phyloP scores from a whole-genome alignment of 441 rosid species.

The Populus trichocarpa region DNA sequence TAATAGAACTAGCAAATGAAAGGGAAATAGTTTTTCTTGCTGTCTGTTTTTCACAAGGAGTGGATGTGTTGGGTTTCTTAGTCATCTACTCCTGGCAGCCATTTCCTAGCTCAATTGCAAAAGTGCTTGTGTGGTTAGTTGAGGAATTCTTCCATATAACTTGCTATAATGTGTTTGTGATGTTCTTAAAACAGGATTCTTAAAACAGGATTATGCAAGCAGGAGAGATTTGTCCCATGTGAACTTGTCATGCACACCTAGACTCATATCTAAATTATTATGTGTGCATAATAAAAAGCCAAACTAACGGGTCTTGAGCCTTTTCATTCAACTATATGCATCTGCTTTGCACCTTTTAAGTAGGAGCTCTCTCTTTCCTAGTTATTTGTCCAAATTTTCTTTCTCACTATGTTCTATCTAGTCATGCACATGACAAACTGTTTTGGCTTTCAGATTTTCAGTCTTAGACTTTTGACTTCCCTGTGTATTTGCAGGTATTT shows the following conservation, averaged over 20 bases:
- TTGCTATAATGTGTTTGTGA: background rate
- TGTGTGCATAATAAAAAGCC: background rate
- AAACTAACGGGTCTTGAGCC: background rate
- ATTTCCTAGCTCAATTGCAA: background rate
- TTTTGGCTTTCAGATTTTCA: background rate
- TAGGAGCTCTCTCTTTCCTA: background rate
- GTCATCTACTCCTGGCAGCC: background rate
- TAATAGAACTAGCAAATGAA: background rate
- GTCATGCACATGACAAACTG: background rate
- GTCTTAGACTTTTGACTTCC: background rate
- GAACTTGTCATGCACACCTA: background rate
- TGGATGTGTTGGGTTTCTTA: background rate
- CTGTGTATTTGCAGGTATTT: conserved; percentile 43
- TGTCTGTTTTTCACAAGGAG: background rate
- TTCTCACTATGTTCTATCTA: background rate
- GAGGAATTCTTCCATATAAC: background rate
- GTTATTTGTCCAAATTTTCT: background rate
- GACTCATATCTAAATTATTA: background rate
- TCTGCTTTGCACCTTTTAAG: background rate
- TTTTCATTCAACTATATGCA: background rate
- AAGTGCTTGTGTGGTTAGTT: background rate
- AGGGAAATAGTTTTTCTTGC: background rate
- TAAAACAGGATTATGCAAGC: background rate
- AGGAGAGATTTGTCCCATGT: background rate
- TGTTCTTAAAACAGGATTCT: background rate